Evolutionary conservation across 2,329 filamentous ascomycete genomes (phyloP).

Genomic region (Thelonectria blattea): DNA sequence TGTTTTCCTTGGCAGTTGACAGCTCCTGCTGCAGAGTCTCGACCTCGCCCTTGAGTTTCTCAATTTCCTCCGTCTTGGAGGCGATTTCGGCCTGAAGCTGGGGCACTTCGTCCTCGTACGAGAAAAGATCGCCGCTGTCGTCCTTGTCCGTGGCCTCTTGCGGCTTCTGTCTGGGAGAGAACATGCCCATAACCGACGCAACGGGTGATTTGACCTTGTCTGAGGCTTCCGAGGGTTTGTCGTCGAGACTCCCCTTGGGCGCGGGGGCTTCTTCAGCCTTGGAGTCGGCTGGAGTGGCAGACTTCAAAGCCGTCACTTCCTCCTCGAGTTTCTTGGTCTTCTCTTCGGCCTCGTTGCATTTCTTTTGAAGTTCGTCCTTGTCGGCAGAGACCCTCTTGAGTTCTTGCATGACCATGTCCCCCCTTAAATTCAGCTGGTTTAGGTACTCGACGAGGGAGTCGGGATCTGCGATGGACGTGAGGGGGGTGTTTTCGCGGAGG

Average conservation of each 20-base stretch:
- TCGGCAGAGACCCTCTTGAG: conserved; percentile 85
- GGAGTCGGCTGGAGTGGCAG: conserved; percentile 37
- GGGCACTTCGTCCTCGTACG: conserved; percentile 86
- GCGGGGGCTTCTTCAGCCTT: conserved; percentile 42
- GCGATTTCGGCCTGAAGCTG: conserved; percentile 78
- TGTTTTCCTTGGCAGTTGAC: conserved; percentile 72
- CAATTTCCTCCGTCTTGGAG: conserved; percentile 73
- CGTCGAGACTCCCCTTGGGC: conserved; percentile 38
- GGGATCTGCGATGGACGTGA: conserved; percentile 87
- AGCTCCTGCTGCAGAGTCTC: conserved; percentile 73
- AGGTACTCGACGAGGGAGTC: conserved; percentile 87
- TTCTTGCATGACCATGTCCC: conserved; percentile 93
- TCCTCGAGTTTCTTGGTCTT: conserved; percentile 66
- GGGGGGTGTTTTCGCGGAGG: conserved; percentile 88
- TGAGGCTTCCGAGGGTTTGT: conserved; percentile 35
- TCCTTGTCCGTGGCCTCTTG: conserved; percentile 39
- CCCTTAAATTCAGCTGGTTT: conserved; percentile 82
- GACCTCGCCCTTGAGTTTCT: conserved; percentile 72
- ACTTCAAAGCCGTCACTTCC: conserved; percentile 62
- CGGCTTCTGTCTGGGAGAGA: conserved; percentile 55
- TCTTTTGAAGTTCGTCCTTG: conserved; percentile 79
- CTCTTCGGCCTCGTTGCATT: conserved; percentile 71
- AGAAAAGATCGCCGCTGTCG: conserved; percentile 80
- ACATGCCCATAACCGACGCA: conserved; percentile 55
- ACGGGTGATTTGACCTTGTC: conserved; percentile 53